Conservation (phyloP, 345 rosid genomes). For the Mallotus nudiflorus region DNA sequence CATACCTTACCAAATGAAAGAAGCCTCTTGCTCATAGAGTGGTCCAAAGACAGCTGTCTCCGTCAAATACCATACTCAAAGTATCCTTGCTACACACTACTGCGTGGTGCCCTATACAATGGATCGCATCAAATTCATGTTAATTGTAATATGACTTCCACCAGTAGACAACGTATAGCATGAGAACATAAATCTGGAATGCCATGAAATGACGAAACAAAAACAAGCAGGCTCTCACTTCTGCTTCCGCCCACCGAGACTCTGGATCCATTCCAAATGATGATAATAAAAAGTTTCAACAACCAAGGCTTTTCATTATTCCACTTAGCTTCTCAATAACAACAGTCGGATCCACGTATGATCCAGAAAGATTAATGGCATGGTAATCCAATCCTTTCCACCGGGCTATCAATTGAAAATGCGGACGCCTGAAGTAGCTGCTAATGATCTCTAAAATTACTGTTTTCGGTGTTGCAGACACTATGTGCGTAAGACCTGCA, state of each 20-base stretch:
- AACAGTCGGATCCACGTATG: conserved; percentile 52
- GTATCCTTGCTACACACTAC: too few relatives aligned
- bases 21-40: neutral
- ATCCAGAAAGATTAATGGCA: conserved; percentile 65
- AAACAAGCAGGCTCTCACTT: neutral
- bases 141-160: neutral
- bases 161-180: too few relatives aligned
- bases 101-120: too few relatives aligned
- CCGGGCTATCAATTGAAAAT: conserved; percentile 70
- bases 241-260: neutral
- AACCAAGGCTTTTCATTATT: conserved; percentile 30
- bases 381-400: conserved; percentile 97
- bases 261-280: neutral
- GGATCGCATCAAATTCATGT: neutral
- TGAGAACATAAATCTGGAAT: too few relatives aligned
- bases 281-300: conserved; percentile 7
- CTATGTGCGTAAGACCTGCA: conserved; percentile 90
- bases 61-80: neutral
- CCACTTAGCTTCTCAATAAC: conserved; percentile 52
- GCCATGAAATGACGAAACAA: neutral
- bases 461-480: conserved; percentile 79
- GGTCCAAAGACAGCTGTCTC: neutral
- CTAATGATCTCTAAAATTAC: conserved; percentile 81
- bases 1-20: too few relatives aligned
- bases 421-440: conserved; percentile 64